These are phyloP conservation scores for Syzygium aromaticum DNA, from an alignment of 345 rosid species.

Conservation along the genomic window DNA sequence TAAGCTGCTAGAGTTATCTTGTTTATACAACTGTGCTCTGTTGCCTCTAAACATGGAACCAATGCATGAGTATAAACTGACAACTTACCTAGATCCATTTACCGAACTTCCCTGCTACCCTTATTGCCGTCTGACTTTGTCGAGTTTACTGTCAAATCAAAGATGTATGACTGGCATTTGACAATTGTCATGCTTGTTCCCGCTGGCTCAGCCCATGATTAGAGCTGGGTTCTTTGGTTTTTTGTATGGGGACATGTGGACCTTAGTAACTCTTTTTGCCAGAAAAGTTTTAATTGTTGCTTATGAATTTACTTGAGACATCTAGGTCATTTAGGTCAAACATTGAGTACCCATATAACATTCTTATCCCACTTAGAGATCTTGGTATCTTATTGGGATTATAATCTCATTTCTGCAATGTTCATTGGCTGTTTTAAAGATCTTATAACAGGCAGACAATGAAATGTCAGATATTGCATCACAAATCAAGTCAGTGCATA, in stretches of 20 bases:
- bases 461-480: neutral
- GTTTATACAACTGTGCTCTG: neutral
- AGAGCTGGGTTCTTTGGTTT: neutral
- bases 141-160: neutral
- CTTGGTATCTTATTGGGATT: neutral
- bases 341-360: neutral
- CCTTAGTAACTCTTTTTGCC: neutral
- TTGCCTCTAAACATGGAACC: neutral
- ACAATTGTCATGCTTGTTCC: neutral
- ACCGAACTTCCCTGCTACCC: neutral
- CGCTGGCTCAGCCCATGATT: neutral
- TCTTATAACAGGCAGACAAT: neutral
- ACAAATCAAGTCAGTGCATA: neutral
- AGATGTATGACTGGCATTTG: neutral
- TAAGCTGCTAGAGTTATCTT: neutral
- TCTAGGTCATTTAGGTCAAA: neutral
- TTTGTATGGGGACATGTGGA: neutral
- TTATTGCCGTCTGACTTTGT: neutral
- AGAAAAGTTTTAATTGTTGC: neutral
- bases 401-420: neutral
- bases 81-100: neutral
- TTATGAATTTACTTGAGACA: neutral
- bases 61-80: neutral
- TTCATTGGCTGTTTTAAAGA: neutral
- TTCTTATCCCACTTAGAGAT: neutral